Evolutionary conservation across 148 eudicot species (phyloP).

Genomic region (Bassia scoparia): DNA sequence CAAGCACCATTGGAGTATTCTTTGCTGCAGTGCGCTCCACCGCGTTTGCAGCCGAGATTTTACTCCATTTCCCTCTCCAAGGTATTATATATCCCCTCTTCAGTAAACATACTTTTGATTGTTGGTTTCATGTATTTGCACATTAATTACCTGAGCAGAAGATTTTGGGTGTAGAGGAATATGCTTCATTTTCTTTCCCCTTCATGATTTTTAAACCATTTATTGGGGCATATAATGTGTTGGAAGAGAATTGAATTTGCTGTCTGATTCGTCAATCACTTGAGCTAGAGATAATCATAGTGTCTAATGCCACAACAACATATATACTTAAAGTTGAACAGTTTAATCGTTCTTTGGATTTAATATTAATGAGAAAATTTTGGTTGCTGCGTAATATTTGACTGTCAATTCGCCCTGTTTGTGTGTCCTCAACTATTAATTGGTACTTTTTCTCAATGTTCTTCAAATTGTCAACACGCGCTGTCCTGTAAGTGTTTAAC

Average conservation of each 20-base stretch:
- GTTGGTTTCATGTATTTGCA: background rate
- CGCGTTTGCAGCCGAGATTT: slow-evolving; percentile 91
- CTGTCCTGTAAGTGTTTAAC: no score
- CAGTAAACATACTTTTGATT: background rate
- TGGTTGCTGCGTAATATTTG: no score
- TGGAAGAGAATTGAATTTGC: no score
- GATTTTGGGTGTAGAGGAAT: background rate
- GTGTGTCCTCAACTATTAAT: no score
- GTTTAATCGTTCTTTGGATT: no score
- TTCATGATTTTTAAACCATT: background rate
- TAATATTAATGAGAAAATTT: no score
- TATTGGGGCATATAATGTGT: background rate
- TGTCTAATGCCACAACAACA: background rate
- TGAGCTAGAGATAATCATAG: background rate
- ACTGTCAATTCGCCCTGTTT: no score
- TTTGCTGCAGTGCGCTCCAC: slow-evolving; percentile 90
- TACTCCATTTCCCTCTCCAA: slow-evolving; percentile 95
- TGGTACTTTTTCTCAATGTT: no score
- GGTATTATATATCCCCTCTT: slow-evolving; percentile 30
- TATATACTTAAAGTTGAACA: no score
- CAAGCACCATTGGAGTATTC: slow-evolving; percentile 94
- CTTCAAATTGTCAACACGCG: no score
- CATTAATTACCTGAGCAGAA: background rate
- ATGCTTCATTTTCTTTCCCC: background rate
- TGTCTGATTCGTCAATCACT: background rate